Percentiles rank a stretch among this genome's conserved stretches.
Conservation (phyloP, 2,329 filamentous ascomycete species). For the Fusarium sarcochroum region DNA sequence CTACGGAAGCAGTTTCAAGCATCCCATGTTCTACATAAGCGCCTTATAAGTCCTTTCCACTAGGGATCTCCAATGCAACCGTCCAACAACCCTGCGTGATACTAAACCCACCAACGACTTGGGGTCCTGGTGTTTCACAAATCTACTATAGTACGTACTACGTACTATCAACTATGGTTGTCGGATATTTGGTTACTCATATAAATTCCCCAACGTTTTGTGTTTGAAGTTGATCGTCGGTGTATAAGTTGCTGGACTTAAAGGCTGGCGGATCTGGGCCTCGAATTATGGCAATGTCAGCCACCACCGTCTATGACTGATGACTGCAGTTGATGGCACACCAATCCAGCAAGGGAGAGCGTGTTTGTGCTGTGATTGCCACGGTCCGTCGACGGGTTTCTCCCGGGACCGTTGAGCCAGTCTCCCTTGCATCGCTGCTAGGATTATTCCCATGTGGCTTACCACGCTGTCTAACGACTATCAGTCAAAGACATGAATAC, state of each 20-base stretch:
- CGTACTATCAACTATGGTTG: not conserved
- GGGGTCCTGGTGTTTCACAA: slow-evolving; percentile 26
- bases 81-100: slow-evolving; percentile 33
- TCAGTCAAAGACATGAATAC: slow-evolving; percentile 13
- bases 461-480: slow-evolving; percentile 16
- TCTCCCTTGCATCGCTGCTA: slow-evolving; percentile 36
- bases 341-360: slow-evolving; percentile 28
- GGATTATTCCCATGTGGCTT: slow-evolving; percentile 38
- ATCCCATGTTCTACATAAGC: slow-evolving; percentile 42
- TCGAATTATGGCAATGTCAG: slow-evolving; percentile 5
- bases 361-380: slow-evolving; percentile 28
- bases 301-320: slow-evolving; percentile 4
- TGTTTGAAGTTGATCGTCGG: slow-evolving; percentile 13
- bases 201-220: slow-evolving; percentile 1
- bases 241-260: slow-evolving; percentile 5
- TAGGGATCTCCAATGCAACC: slow-evolving; percentile 38
- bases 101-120: slow-evolving; percentile 33
- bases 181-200: slow-evolving; percentile 3
- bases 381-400: slow-evolving; percentile 32
- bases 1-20: slow-evolving; percentile 19
- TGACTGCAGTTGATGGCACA: slow-evolving; percentile 3
- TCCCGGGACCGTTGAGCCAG: slow-evolving; percentile 33
- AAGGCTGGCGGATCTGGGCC: slow-evolving; percentile 13
- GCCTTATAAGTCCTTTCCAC: slow-evolving; percentile 30
- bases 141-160: not conserved